These are phyloP conservation scores for Sesbania bispinosa DNA, from an alignment of 306 rosid species.

Conservation along the genomic window DNA sequence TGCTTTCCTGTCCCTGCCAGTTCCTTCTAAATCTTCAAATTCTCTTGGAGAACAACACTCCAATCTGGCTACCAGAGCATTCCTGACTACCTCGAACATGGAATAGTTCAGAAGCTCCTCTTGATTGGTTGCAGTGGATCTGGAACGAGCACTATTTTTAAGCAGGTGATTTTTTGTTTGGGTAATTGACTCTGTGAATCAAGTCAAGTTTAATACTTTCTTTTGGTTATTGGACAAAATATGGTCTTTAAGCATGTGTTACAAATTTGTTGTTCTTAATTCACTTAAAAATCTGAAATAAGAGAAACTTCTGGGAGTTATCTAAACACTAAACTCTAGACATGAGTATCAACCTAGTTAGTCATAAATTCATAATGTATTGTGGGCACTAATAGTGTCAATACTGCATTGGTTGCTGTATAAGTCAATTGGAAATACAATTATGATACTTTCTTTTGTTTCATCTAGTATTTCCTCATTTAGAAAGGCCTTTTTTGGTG, in stretches of 20 bases:
- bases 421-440: neutral
- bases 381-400: neutral
- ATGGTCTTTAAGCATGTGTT: neutral
- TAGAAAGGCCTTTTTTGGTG: neutral
- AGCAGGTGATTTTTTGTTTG: slow-evolving; percentile 64
- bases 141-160: slow-evolving; percentile 96
- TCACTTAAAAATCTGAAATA: neutral
- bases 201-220: neutral
- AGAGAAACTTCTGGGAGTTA: slow-evolving; percentile 15
- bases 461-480: neutral
- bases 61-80: slow-evolving; percentile 53
- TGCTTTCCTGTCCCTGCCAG: slow-evolving; percentile 91
- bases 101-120: slow-evolving; percentile 86
- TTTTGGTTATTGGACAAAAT: slow-evolving; percentile 12
- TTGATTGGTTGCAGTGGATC: slow-evolving; percentile 93
- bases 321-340: slow-evolving; percentile 17
- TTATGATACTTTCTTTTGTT: neutral
- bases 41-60: slow-evolving; percentile 57
- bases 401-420: neutral
- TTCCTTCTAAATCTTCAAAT: slow-evolving; percentile 76
- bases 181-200: slow-evolving; percentile 3
- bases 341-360: slow-evolving; percentile 2
- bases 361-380: slow-evolving; percentile 12
- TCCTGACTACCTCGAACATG: slow-evolving; percentile 90
- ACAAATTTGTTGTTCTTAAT: neutral